Evolutionary conservation across 495 filamentous ascomycete genomes (phyloP), one percentile per base, ranked within the genome.

Genomic region (Niebla homalea): DNA sequence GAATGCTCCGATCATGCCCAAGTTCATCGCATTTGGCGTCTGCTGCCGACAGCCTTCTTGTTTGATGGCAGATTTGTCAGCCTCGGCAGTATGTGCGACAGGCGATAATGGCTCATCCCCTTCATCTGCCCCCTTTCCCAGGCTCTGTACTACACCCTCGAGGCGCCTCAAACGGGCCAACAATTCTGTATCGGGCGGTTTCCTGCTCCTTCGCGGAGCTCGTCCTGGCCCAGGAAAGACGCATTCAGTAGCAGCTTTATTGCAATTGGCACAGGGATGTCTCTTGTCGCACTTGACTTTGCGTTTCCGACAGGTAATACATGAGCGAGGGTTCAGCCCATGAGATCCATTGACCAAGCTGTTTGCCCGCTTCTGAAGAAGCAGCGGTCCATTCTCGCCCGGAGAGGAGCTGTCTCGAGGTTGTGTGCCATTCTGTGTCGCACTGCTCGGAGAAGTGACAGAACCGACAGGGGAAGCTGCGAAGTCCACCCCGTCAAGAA

Each of bases 201-300:
- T 80, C 66, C 43, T 73, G 70, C 56, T 83, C 73, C 44, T 79
- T 70, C 57, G 80, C 76, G 85, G 86, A 12, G 89, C 87, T 47
- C 89, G 72, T 15, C 85, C 87, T 0, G 87, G 87, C 1, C 82
- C 78, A 1, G 89, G 89, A 61, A 88, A 94, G 23, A 89, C 67
- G 64, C 89, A 95, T 60, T 87, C 80, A 50, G 83, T 84, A 23
- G 80, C 79, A 10, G 81, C 82, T 58, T 81, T 81, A 43, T 75
- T 73, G 64, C 89, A 95, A 59, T 95, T 93, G 46, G 80, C 80
- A 66, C 89, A 95, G 5, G 88, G 87, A 58, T 73, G 68, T 39
- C 77, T 70, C 64, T 94, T 94, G 69, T 96, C 86, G 65, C 89
- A 94, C 49, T 82, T 81, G 4, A 92, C 87, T 62, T 94, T 94